Evolutionary conservation across 2,329 filamentous ascomycete species (phyloP), one percentile per base, ranked within the genome.

Genomic region (Fusarium dimerum): DNA sequence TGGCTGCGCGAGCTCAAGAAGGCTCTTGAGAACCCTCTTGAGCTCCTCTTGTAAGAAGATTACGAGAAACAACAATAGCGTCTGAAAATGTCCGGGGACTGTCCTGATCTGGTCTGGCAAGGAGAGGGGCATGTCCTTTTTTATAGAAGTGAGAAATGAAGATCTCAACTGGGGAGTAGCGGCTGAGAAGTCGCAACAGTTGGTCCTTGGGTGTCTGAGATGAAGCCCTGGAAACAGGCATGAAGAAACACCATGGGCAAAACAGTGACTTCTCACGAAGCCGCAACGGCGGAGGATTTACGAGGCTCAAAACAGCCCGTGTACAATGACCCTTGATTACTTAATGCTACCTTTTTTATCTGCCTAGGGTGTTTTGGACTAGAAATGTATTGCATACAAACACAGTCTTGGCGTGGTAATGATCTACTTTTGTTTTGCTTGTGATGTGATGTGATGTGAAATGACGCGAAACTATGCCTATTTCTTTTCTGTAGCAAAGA

Each of bases 1-100:
- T 99, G 93, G 86, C 91, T 99, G 76, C 86, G 85, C 75, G 94
- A 95, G 80, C 80, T 99, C 74, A 99, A 99, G 89, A 93, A 92
- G 84, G 90, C 92, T 48, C 80, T 99, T 55, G 94, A 99, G 86
- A 97, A 96, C 83, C 94, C 94, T 63, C 83, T 99, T 65, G 90
- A 96, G 80, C 83, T 99, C 65, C 81, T 99, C 73, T 83, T 99
- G 76, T 99, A 88, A 80, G 55, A 47, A 16, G 7, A 44, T 45
- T 15, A 47, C 17, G 18, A 43, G 36, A 41, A 49, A 10, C 13
- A 45, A n/a, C 40, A 45, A 30, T 20, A 51, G 34, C 36, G 41
- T 41, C 40, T 39, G 38, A 50, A 36, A 51, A 39, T 18, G 40
- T 42, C 41, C 47, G 48, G 43, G 30, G 38, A 41, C 17, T 29